These are phyloP conservation scores for Tetrahymena borealis DNA, from an alignment of 73 alveolate genomes.

Conservation along the genomic window DNA sequence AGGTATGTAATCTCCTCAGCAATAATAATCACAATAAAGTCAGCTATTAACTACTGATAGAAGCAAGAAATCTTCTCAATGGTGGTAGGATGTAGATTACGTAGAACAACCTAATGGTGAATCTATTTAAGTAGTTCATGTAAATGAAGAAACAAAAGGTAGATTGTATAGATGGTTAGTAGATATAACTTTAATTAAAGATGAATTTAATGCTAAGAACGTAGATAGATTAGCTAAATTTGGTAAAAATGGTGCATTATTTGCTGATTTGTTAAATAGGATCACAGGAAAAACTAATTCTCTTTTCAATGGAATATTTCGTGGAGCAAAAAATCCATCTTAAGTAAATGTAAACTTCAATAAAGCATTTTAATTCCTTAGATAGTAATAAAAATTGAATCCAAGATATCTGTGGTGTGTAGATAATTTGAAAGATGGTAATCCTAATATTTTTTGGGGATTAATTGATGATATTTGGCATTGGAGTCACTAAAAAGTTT, in stretches of 20 bases:
- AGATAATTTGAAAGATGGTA: conserved; percentile 52
- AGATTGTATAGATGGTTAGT: background rate
- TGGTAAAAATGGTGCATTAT: conserved; percentile 58
- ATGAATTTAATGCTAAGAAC: conserved; percentile 6
- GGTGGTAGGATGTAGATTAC: background rate
- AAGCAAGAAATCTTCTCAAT: background rate
- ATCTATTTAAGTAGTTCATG: background rate
- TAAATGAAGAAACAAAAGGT: background rate
- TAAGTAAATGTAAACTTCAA: conserved; percentile 34
- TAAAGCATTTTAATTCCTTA: conserved; percentile 40
- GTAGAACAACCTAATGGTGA: background rate
- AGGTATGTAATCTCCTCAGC: background rate
- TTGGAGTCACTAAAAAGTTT: conserved; percentile 55
- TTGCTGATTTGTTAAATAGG: conserved; percentile 45
- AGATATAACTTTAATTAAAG: background rate
- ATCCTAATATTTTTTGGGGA: conserved; percentile 61
- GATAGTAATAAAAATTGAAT: conserved; percentile 43
- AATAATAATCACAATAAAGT: no score
- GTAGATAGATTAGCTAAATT: conserved; percentile 37
- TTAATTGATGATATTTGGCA: conserved; percentile 62
- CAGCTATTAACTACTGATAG: no score
- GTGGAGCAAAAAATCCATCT: conserved; percentile 55
- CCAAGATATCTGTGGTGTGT: conserved; percentile 57
- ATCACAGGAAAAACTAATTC: conserved; percentile 39
- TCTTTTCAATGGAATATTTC: conserved; percentile 51